Evolutionary conservation across 139 green algal genomes (phyloP), one percentile per base, ranked within the genome.

Genomic region (Chlamydomonas sphaeroides): DNA sequence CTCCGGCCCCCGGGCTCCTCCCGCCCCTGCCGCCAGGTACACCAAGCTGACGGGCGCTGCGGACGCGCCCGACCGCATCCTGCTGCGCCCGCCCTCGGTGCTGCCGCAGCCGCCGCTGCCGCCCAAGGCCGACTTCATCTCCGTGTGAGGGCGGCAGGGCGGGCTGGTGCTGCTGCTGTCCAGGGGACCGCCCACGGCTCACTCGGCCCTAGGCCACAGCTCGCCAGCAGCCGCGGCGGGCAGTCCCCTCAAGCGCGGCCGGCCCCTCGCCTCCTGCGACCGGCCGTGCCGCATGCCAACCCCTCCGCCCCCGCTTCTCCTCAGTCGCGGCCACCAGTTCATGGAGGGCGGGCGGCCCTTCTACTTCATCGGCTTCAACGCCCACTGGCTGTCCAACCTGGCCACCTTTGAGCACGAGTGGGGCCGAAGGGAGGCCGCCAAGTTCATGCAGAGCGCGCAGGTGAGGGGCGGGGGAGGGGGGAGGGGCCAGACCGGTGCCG

Each of bases 331-430:
- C 45, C 35, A 33, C 14, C 75, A 82, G 75, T 65, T 82, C 32
- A 53, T 85, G 15, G 65, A 66, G 33, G 32, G 42, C 21, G 79
- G 79, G 57, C 14, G 21, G 42, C 79, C 79, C 35, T 85, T 79
- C 32, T 85, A 85, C 68, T 85, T 80, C 59, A 41, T 66, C 4
- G 79, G 79, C 68, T 79, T 85, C 41, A 85, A 85, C 79, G 68
- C 68, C 35, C 61, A 80, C 42, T 85, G 79, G 79, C 33, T 79
- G 39, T 36, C 61, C 35, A 78, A 85, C 39, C 33, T 75, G 32
- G 57, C 68, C 2, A 67, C 30, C 10, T 79, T 38, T 15, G 68
- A 70, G 67, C 68, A 79, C 56, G 68, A 79, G 68, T 75, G 70
- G 59, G 79, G 79, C 57, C 68, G 79, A 35, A 78, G 39, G 25